Base-by-base conservation (phyloP, 75 land plant species). In the Pinus taeda region DNA sequence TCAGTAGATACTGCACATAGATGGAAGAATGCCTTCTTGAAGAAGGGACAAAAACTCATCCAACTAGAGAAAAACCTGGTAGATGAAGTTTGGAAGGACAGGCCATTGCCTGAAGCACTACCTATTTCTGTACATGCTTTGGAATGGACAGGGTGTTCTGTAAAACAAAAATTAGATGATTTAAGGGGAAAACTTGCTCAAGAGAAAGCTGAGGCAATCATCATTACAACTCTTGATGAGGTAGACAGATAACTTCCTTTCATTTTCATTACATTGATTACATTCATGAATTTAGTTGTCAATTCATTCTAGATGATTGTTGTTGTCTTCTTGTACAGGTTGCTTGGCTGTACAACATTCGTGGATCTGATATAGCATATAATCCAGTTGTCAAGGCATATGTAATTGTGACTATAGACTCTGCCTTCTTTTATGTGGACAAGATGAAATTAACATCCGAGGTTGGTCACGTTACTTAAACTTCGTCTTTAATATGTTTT, bases 341-440 rank as follows among this genome's bases (percentile, higher is more conserved):
- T 78, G 99, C 99, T 26, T 97, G 99, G 99, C 76, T 97, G 39
- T 97, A 89, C 77, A 97, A 97, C 76, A 60, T 97, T 37, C 87
- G 95, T 39, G 99, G 99, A n/a, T 78, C 73, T 85, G 99, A 97
- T 90, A 95, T 97, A 49, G 59, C 95, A n/a, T 95, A 93, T 77
- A 84, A 84, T 77, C 99, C 99, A 74, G 96, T 97, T 77, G 93
- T 97, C 26, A 93, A 93, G 83, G 87, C 99, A 15, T 97, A 78
- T 86, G 95, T 91, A 37, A 81, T 97, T 60, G 98, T 97, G 33
- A 93, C 98, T 60, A 36, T 36, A 20, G 74, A 59, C 14, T 85
- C 93, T 77, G 94, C 99, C 75, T 93, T 85, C 77, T 83, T 89
- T 56, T 97, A 95, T 87, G 99, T 95, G 69, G 98, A 97, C 76